These are phyloP conservation scores for Nyssa sinensis DNA, from an alignment of 148 eudicot genomes.

Conservation along the genomic window DNA sequence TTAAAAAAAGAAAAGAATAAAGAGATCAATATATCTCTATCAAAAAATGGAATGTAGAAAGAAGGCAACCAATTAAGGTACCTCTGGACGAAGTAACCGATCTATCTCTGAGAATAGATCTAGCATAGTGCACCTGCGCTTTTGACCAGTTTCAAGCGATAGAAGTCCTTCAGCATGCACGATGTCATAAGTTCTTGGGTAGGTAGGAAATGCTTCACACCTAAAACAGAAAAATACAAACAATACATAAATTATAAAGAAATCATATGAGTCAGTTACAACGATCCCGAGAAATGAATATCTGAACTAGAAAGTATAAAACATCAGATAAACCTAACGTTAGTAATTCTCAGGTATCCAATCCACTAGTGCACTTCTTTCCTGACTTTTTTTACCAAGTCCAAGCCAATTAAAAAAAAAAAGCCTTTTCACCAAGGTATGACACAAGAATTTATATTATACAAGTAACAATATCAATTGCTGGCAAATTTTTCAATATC, in stretches of 20 bases:
- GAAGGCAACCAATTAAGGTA: slow-evolving; percentile 24
- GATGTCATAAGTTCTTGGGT: slow-evolving; percentile 93
- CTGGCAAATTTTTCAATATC: background rate
- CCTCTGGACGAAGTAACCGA: slow-evolving; percentile 99
- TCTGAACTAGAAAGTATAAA: too few relatives aligned
- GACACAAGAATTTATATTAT: too few relatives aligned
- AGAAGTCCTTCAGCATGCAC: slow-evolving; percentile 91
- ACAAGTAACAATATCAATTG: too few relatives aligned
- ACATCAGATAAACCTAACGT: too few relatives aligned
- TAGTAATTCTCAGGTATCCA: too few relatives aligned
- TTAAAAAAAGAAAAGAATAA: too few relatives aligned
- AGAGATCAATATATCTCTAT: background rate
- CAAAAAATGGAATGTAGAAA: slow-evolving; percentile 3
- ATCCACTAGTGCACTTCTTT: too few relatives aligned
- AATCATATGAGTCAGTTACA: too few relatives aligned
- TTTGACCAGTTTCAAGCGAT: slow-evolving; percentile 55
- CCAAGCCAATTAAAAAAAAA: too few relatives aligned
- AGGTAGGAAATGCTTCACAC: slow-evolving; percentile 98
- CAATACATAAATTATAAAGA: slow-evolving; percentile 1
- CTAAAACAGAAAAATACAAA: slow-evolving; percentile 28
- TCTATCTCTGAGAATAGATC: slow-evolving; percentile 87
- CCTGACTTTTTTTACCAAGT: too few relatives aligned
- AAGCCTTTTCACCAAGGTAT: too few relatives aligned
- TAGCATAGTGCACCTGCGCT: slow-evolving; percentile 57
- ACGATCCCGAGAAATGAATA: too few relatives aligned